A percentile compares a stretch with the other conserved stretches of the same genome.
Evolutionary conservation across 495 filamentous ascomycete species (phyloP).

Genomic region (Ramalina peruviana): DNA sequence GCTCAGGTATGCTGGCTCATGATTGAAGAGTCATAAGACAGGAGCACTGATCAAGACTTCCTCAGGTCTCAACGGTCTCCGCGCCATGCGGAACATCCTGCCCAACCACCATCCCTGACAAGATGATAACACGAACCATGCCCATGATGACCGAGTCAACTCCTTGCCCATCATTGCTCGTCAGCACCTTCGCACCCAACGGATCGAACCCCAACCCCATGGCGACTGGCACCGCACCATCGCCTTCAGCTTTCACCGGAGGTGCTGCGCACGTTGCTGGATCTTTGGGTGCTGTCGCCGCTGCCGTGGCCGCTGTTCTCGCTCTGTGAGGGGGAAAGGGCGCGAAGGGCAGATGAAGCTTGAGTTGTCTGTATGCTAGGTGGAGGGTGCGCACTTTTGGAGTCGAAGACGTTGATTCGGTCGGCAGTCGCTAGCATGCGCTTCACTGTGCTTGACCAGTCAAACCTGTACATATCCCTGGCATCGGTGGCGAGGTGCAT

Average conservation of each 20-base stretch:
- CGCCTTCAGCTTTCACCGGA: constrained; percentile 14
- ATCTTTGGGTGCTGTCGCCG: constrained; percentile 7
- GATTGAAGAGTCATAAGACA: background rate
- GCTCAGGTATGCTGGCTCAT: constrained; percentile 7
- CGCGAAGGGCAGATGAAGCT: background rate
- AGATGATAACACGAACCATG: constrained; percentile 12
- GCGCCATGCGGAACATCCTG: constrained; percentile 17
- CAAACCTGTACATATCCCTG: constrained; percentile 7
- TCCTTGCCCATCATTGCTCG: constrained; percentile 16
- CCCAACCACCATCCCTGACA: constrained; percentile 12
- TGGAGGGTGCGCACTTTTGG: constrained; percentile 1
- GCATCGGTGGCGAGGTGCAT: background rate
- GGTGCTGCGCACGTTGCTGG: constrained; percentile 11
- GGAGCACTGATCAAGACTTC: background rate
- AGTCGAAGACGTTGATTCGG: background rate
- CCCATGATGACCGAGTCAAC: constrained; percentile 8
- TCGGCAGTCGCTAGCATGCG: too few relatives aligned
- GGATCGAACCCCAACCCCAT: constrained; percentile 7
- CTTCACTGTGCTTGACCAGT: background rate
- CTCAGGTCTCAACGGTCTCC: constrained; percentile 8
- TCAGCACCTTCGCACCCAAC: constrained; percentile 11
- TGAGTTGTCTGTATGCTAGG: too few relatives aligned
- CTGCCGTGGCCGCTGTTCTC: constrained; percentile 5
- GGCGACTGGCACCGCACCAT: background rate
- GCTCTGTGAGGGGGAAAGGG: constrained; percentile 1